Evolutionary conservation across 768 basidiomycete genomes (phyloP), one percentile per base, ranked within the genome.

Genomic region (Leccinum variicolor): DNA sequence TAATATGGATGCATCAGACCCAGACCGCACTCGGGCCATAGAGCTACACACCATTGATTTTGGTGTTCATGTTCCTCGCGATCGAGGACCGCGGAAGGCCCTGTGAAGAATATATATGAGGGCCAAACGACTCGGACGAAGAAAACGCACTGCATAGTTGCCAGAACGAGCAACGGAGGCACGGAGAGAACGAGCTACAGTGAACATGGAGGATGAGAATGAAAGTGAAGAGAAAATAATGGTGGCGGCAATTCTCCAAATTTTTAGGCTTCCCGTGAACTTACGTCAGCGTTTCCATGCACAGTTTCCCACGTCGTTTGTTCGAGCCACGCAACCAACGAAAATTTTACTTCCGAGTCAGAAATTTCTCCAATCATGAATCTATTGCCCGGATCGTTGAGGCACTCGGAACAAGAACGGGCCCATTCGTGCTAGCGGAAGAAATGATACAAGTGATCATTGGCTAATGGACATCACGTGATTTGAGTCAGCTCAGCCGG

Each of bases 21-120:
- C 52, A 25, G 50, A 55, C 34, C 11, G 23, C 15, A 26, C 45
- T 54, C 33, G 45, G 41, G 41, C 52, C 19, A 6, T 43, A 9
- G 21, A 45, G 53, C 34, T 33, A 56, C 85, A 43, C 61, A 90
- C 90, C 94, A 62, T 81, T 85, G 74, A 96, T 90, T 84, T 96
- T 97, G 64, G 89, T 85, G 81, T 94, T 94, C 92, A 95, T 94
- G 79, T 88, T 92, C 75, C 94, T 86, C 66, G 90, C 90, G 73
- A 93, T 84, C 74, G 81, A 77, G 60, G 84, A 83, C 65, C 89
- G 87, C 63, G 86, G 83, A 68, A 87, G 74, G 66, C 80, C 82
- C 87, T 89, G 57, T 10, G 54, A 29, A 61, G 55, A 31, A 29
- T 65, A 48, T 19, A 13, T 4, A 25, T 59, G 26, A 63, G 56